Percentiles rank a stretch among this genome's conserved stretches.
Conservation (phyloP, 1,284 basidiomycete genomes). For the Pascua guehoae region DNA sequence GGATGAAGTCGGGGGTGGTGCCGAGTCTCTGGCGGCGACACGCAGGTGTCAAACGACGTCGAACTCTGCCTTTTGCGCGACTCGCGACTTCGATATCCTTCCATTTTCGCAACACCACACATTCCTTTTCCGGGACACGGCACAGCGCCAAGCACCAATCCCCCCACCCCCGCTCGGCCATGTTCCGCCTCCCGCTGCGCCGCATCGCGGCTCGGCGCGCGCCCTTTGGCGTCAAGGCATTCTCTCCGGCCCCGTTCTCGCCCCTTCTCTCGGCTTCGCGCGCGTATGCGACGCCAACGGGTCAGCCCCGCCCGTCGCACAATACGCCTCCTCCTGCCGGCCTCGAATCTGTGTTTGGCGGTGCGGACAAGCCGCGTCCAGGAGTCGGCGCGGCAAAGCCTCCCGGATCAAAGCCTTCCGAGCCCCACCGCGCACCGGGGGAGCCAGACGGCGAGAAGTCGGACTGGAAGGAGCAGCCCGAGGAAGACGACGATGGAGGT, state of each 20-base stretch:
- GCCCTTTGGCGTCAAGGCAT: too few relatives aligned
- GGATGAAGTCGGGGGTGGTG: too few relatives aligned
- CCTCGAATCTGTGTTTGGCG: slow-evolving; percentile 43
- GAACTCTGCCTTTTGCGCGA: too few relatives aligned
- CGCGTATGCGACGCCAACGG: slow-evolving; percentile 30
- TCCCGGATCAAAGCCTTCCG: slow-evolving; percentile 1
- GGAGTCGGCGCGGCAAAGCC: background rate
- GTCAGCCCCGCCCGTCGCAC: slow-evolving; percentile 30
- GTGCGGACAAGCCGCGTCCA: slow-evolving; percentile 1
- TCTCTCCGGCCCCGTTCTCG: too few relatives aligned
- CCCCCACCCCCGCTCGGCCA: background rate
- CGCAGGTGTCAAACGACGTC: too few relatives aligned
- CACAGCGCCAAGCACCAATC: background rate
- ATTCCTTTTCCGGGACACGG: too few relatives aligned
- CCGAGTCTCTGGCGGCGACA: too few relatives aligned
- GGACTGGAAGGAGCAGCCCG: slow-evolving; percentile 3
- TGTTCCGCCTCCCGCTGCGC: slow-evolving; percentile 9
- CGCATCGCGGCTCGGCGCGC: slow-evolving; percentile 2
- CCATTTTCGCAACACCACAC: too few relatives aligned
- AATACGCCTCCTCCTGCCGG: slow-evolving; percentile 41
- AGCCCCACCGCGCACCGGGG: slow-evolving; percentile 31
- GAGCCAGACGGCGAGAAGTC: slow-evolving; percentile 18
- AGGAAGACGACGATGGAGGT: slow-evolving; percentile 26
- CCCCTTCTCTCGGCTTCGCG: slow-evolving; percentile 5
- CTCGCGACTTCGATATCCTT: too few relatives aligned